phyloP scores from a whole-genome alignment of 2,329 filamentous ascomycete genomes.

The Colletotrichum kahawae region DNA sequence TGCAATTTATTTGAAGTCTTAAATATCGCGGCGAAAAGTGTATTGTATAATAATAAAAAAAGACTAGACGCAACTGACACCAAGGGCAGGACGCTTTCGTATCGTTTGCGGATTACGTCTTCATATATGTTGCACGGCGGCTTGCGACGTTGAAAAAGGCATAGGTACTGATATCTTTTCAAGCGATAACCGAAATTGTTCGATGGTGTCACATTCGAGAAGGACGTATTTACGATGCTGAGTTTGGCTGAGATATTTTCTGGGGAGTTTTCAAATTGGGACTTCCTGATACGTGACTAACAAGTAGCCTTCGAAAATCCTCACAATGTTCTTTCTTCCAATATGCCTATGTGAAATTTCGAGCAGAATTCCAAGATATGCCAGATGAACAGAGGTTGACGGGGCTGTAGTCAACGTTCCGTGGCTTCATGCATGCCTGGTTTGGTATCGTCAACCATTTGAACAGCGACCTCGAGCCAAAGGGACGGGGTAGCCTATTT shows the following conservation, averaged over 20 bases:
- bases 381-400: neutral
- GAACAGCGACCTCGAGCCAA: rapidly evolving
- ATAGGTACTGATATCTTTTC: no score
- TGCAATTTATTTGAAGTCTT: rapidly evolving
- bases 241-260: neutral
- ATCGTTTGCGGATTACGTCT: neutral
- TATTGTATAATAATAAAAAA: rapidly evolving
- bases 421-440: neutral
- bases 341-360: neutral
- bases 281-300: no score
- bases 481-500: neutral
- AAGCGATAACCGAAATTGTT: no score
- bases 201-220: neutral
- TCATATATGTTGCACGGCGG: rapidly evolving
- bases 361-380: rapidly evolving
- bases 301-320: no score
- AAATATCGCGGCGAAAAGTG: rapidly evolving
- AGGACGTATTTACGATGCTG: rapidly evolving
- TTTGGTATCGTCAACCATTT: neutral
- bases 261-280: no score
- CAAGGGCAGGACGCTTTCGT: rapidly evolving
- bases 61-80: rapidly evolving
- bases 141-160: neutral
- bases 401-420: rapidly evolving
- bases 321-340: neutral